Percentiles rank a stretch among this genome's conserved stretches.
phyloP scores from a whole-genome alignment of 495 filamentous ascomycete genomes.

The Lasiosphaeris hirsuta region DNA sequence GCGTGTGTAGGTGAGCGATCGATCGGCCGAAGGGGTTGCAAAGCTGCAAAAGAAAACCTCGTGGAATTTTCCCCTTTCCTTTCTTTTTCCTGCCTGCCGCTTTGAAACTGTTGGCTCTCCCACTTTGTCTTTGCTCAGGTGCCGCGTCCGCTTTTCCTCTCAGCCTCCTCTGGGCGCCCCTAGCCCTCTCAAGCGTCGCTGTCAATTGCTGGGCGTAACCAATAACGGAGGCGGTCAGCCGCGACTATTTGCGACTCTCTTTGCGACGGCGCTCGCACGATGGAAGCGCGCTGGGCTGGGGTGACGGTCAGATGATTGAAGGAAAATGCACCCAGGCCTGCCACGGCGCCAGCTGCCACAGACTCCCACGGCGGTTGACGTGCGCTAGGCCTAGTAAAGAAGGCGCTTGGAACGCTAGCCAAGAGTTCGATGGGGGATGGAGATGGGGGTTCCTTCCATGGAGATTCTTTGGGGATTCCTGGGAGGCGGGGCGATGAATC shows the following conservation, averaged over 20 bases:
- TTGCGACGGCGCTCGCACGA: slow-evolving; percentile 14
- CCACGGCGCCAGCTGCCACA: slow-evolving; percentile 8
- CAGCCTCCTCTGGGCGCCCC: too few species aligned
- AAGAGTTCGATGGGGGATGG: not conserved
- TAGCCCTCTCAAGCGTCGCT: too few species aligned
- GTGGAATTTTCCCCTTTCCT: not conserved
- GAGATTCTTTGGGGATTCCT: slow-evolving; percentile 2
- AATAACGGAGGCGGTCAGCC: slow-evolving; percentile 1
- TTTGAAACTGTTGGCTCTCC: slow-evolving; percentile 10
- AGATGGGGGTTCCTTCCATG: slow-evolving; percentile 9
- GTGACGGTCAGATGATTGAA: slow-evolving; percentile 18
- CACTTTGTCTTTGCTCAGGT: too few species aligned
- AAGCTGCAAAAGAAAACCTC: not conserved
- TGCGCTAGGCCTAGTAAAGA: slow-evolving; percentile 17
- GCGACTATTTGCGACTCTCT: not conserved
- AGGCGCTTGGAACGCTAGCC: slow-evolving; percentile 14
- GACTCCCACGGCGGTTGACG: not conserved
- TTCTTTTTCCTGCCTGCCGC: not conserved
- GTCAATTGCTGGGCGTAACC: too few species aligned
- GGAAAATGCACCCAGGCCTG: slow-evolving; percentile 18
- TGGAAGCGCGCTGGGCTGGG: slow-evolving; percentile 1
- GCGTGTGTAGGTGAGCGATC: slow-evolving; percentile 1
- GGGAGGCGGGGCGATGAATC: not conserved
- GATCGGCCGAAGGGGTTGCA: not conserved
- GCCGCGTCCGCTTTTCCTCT: too few species aligned